These are phyloP conservation scores for Trametes sp. DNA, from an alignment of 1,284 basidiomycete species.

Conservation along the genomic window DNA sequence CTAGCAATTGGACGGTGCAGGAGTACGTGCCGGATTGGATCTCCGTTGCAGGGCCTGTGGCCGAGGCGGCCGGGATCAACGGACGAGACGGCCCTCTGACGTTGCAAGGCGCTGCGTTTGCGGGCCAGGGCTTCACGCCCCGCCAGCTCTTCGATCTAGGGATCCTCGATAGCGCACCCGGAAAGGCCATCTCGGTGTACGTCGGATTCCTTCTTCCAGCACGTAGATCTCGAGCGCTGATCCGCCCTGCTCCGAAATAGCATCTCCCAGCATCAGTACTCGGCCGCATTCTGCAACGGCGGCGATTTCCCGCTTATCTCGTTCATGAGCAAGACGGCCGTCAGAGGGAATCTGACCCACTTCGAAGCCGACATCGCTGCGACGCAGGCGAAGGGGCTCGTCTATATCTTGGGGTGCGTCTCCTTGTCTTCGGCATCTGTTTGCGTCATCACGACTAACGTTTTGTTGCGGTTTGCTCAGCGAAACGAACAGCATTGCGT, in stretches of 20 bases:
- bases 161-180: constrained; percentile 41
- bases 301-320: constrained; percentile 57
- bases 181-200: constrained; percentile 42
- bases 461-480: constrained; percentile 3
- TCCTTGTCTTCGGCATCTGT: neutral
- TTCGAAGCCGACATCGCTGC: constrained; percentile 59
- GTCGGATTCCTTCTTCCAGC: constrained; percentile 11
- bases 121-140: constrained; percentile 63
- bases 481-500: constrained; percentile 45
- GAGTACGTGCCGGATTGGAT: constrained; percentile 63
- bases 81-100: constrained; percentile 45
- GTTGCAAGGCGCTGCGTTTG: constrained; percentile 61
- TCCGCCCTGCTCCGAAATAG: constrained; percentile 40
- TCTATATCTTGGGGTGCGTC: constrained; percentile 64
- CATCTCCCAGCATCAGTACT: constrained; percentile 69
- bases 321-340: constrained; percentile 65
- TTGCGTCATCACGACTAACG: neutral
- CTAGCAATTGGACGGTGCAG: constrained; percentile 52
- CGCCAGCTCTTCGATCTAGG: constrained; percentile 51
- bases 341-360: constrained; percentile 61
- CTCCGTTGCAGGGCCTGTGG: constrained; percentile 35
- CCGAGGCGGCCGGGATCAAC: constrained; percentile 39
- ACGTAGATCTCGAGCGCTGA: constrained; percentile 1
- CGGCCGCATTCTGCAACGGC: constrained; percentile 60
- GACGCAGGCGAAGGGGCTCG: constrained; percentile 53